Evolutionary conservation across 2,329 filamentous ascomycete species (phyloP).

Genomic region (Fusarium buxicola): DNA sequence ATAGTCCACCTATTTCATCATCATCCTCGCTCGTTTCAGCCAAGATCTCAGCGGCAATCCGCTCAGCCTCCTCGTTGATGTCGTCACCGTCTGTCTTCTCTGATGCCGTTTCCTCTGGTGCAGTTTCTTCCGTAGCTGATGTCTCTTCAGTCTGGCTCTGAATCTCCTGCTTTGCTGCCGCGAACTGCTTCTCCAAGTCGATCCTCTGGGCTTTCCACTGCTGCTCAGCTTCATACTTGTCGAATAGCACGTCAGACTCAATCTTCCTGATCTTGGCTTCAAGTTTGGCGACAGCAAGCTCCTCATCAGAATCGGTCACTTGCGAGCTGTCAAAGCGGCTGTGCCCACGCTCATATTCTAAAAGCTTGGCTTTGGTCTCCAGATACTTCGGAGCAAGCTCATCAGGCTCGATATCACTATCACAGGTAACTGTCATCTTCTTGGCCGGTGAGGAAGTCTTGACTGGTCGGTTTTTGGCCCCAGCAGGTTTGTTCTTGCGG

Average conservation of each 20-base stretch:
- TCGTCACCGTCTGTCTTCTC: conserved; percentile 56
- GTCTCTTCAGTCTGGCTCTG: conserved; percentile 40
- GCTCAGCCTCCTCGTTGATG: conserved; percentile 67
- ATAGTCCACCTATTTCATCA: conserved; percentile 63
- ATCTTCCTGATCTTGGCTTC: conserved; percentile 81
- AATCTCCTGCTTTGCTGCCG: conserved; percentile 58
- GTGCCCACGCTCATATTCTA: conserved; percentile 64
- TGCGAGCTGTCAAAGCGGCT: conserved; percentile 32
- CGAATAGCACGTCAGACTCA: conserved; percentile 81
- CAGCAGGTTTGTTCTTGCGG: conserved; percentile 51
- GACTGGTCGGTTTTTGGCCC: conserved; percentile 38
- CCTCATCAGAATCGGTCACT: conserved; percentile 41
- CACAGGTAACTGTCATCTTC: conserved; percentile 63
- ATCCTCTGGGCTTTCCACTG: conserved; percentile 72
- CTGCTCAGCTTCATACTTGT: conserved; percentile 72
- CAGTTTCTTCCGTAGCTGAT: conserved; percentile 33
- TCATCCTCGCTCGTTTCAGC: conserved; percentile 64
- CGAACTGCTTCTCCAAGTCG: conserved; percentile 70
- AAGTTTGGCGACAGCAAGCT: conserved; percentile 70
- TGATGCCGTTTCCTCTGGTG: conserved; percentile 31
- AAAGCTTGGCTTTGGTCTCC: conserved; percentile 76
- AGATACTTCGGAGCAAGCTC: conserved; percentile 81
- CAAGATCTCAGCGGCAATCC: conserved; percentile 69
- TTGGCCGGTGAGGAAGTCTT: conserved; percentile 51
- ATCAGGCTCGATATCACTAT: conserved; percentile 80